Base-by-base conservation (phyloP, 495 filamentous ascomycete genomes). In the Tuber indicum region DNA sequence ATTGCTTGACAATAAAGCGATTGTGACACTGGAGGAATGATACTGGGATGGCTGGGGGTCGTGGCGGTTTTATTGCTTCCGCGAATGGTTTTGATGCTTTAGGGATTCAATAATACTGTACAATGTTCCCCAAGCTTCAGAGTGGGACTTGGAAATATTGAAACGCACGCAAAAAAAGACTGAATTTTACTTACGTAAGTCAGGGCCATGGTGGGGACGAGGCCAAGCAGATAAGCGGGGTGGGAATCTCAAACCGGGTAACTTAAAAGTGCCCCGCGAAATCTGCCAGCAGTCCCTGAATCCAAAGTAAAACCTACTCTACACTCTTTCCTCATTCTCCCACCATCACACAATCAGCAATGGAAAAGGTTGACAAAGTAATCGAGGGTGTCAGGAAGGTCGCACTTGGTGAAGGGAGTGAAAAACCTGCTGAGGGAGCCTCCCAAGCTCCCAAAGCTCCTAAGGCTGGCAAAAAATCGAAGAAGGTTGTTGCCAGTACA, bases 341-440 rank as follows among this genome's bases (percentile, higher is more conserved):
- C n/a, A 43, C 71, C 41, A 72, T 23, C 75, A 78, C 72, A 75
- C n/a, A 42, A 70, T 39, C 73, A 39, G 49, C 62, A 39, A 81
- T 76, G 74, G 75, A 80, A 41, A 81, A 72, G 72, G 81, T 76
- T 58, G 66, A 72, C 7, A 62, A 78, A 74, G 84, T 86, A 39
- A 83, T 84, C 44, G 85, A 88, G 72, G 85, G 85, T 69, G 84
- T 88, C 71, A 87, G 88, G 82, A 87, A 89, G 62, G 84, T 88
- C 42, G 81, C 83, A 4, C 84, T 89, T 71, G 85, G 84, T 4
- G 85, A 86, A 23, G 71, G 58, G 32, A 36, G 26, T 36, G 58
- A 32, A 62, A 32, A 62, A n/a, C n/a, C n/a, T 32, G n/a, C 58
- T 1, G 9, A 17, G 58, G 58, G 72, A n/a, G 43, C 71, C 44